Percentiles rank a stretch among this genome's conserved stretches.
Evolutionary conservation across 2,329 filamentous ascomycete species (phyloP).

Genomic region (Aspergillus alliaceus): DNA sequence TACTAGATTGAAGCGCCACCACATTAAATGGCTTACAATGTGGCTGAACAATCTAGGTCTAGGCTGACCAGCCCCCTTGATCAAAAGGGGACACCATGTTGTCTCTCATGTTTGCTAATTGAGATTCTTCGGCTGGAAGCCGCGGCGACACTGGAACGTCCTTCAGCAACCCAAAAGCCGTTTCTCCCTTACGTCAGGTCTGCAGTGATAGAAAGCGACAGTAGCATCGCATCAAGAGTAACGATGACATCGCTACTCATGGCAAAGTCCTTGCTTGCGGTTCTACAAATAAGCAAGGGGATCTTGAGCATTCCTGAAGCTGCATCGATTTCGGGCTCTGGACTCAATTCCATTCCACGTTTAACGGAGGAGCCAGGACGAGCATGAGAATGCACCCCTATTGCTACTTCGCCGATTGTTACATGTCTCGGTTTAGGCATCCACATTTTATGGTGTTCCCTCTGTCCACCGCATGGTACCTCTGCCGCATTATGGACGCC

Average conservation of each 20-base stretch:
- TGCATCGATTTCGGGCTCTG: constrained; percentile 1
- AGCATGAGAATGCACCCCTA: neutral
- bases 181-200: neutral
- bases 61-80: neutral
- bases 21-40: neutral
- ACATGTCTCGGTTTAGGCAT: neutral
- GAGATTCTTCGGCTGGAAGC: neutral
- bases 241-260: neutral
- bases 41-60: neutral
- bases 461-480: neutral
- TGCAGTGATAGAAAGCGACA: neutral
- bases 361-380: neutral
- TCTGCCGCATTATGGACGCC: neutral
- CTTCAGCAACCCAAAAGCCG: neutral
- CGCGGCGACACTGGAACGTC: neutral
- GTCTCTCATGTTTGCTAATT: neutral
- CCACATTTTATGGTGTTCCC: neutral
- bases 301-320: neutral
- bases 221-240: neutral
- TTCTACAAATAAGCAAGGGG: constrained; percentile 7
- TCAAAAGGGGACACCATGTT: neutral
- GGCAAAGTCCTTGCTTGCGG: neutral
- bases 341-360: neutral
- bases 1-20: neutral
- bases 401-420: neutral